A percentile compares a stretch with the other conserved stretches of the same genome.
Conservation (phyloP, 257 asterid genomes). For the Fraxinus anomala region DNA sequence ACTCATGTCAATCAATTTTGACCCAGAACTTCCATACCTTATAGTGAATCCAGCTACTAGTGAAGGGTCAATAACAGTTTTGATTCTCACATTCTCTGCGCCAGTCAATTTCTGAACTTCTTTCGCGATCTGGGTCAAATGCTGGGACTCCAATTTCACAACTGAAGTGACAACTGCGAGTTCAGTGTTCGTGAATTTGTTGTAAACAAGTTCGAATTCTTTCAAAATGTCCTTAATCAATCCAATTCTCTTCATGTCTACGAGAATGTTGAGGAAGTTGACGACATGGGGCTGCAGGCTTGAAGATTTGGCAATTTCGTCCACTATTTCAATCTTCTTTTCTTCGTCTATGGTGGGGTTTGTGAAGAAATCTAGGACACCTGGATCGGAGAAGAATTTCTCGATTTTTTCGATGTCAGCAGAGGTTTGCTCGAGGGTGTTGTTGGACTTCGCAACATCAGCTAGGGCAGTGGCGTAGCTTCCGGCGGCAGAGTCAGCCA, state of each 20-base stretch:
- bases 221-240: constrained; percentile 23
- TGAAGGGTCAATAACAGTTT: constrained; percentile 64
- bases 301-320: constrained; percentile 49
- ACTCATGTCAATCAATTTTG: constrained; percentile 85
- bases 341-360: constrained; percentile 51
- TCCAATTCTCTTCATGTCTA: constrained; percentile 72
- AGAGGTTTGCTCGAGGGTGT: constrained; percentile 40
- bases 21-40: constrained; percentile 66
- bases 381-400: constrained; percentile 52
- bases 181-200: constrained; percentile 61
- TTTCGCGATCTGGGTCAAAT: constrained; percentile 79
- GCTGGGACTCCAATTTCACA: constrained; percentile 72
- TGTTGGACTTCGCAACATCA: constrained; percentile 67
- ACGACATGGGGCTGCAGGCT: constrained; percentile 66
- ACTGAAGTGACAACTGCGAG: constrained; percentile 75
- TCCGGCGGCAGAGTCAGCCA: constrained; percentile 61
- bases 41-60: constrained; percentile 88
- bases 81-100: constrained; percentile 69
- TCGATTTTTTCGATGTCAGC: constrained; percentile 67
- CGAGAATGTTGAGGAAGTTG: constrained; percentile 65
- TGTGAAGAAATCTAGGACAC: constrained; percentile 47
- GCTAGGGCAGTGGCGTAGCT: constrained; percentile 84
- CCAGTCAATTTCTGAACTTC: constrained; percentile 75
- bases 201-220: constrained; percentile 66
- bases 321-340: constrained; percentile 48